These are phyloP conservation scores for Lodderomyces metapsilosis DNA, from an alignment of 1,139 yeast genomes.

Conservation along the genomic window DNA sequence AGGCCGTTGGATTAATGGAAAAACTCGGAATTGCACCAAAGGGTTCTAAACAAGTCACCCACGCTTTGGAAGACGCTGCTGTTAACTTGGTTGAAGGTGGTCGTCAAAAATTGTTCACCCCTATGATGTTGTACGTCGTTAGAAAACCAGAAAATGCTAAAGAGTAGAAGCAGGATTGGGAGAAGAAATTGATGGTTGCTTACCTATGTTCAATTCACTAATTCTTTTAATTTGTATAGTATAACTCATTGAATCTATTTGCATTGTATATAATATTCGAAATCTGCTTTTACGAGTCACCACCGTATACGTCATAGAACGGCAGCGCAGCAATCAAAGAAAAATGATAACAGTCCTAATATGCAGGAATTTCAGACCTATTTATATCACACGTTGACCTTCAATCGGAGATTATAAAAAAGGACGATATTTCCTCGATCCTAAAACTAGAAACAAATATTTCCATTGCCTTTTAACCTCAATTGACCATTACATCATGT, in stretches of 20 bases:
- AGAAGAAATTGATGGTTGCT: constrained; percentile 6
- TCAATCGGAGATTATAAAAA: too few relatives aligned
- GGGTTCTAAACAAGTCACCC: constrained; percentile 88
- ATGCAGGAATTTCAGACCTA: too few relatives aligned
- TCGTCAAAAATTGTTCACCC: constrained; percentile 81
- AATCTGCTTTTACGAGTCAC: neutral
- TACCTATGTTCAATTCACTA: constrained; percentile 1
- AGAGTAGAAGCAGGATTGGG: neutral
- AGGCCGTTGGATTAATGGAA: constrained; percentile 78
- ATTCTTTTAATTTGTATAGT: neutral
- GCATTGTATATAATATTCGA: neutral
- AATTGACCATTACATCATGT: neutral
- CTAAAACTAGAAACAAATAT: too few relatives aligned
- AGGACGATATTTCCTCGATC: too few relatives aligned
- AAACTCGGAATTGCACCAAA: constrained; percentile 85
- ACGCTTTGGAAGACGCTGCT: constrained; percentile 95
- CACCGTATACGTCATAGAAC: neutral
- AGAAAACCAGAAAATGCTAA: constrained; percentile 59
- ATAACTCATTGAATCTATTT: neutral
- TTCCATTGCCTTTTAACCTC: neutral
- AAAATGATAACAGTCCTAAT: neutral
- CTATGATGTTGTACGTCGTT: constrained; percentile 91
- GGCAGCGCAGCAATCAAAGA: neutral
- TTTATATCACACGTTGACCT: too few relatives aligned
- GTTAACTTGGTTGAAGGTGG: constrained; percentile 95